Evolutionary conservation across 202 grass and related monocot species (phyloP), one percentile per base, ranked within the genome.

Genomic region (Zoysia matrella): DNA sequence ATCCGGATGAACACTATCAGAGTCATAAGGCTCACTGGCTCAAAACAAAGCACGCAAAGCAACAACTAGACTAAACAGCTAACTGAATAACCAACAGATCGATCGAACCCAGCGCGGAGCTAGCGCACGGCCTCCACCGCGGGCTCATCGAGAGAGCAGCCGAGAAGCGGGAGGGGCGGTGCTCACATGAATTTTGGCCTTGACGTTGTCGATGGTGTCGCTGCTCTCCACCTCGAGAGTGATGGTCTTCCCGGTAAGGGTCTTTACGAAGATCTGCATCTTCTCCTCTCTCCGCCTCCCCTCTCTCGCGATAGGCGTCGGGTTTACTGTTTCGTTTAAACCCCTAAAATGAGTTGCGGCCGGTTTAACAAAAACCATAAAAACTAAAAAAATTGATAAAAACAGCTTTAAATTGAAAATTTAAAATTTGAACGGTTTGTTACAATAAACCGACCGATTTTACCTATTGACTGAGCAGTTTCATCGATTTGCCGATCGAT

Each of bases 261-360:
- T 90, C 89, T 93, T 97, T 75, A 97, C 94, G 86, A 97, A 97
- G 76, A 97, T 97, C 94, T 97, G 94, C 94, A 97, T 97, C 86
- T 91, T 78, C 54, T 83, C 75, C 51, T 50, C 61, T 47, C 55
- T 30, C 22, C 22, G 22, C 22, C 22, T 30, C 22, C 22, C 22
- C 68, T 36, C 42, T 18, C 70, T 45, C 13, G 47, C 55, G 73
- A 67, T 39, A 30, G 55, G 8, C 39, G 64, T 58, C 60, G 22
- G 22, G 22, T 30, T 30, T 30, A 30, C 22, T 30, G 22, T 30
- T 30, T 30, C 22, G 22, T 30, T 30, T 30, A 30, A 30, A 30
- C 22, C 22, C 22, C 22, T 30, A 30, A 30, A 30, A 30, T 30
- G 22, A 30, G 22, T 30, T 30, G 22, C 22, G 22, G 22, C 22